These are phyloP conservation scores for Wallacemonas rigidus DNA, from an alignment of 208 protist genomes.

Conservation along the genomic window DNA sequence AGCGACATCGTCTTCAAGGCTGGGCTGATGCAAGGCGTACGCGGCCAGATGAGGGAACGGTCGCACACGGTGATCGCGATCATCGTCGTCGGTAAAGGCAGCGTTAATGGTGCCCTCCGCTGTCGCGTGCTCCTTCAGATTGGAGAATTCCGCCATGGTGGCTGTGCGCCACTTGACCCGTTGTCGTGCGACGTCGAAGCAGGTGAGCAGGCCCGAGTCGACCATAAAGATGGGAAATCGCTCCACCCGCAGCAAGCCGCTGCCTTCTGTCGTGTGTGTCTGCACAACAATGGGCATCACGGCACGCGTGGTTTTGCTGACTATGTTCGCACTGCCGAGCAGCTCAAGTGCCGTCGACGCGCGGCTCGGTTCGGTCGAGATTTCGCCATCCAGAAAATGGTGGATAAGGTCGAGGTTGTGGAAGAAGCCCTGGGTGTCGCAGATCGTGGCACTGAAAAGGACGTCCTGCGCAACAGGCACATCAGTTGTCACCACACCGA, in stretches of 20 bases:
- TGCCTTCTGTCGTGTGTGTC: conserved; percentile 49
- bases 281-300: conserved; percentile 82
- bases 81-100: conserved; percentile 3
- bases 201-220: conserved; percentile 83
- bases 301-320: conserved; percentile 45
- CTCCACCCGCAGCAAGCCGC: conserved; percentile 69
- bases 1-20: conserved; percentile 44
- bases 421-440: conserved; percentile 81
- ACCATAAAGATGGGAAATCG: conserved; percentile 85
- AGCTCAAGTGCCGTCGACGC: conserved; percentile 72
- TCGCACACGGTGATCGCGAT: conserved; percentile 22
- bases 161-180: conserved; percentile 84
- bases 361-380: conserved; percentile 39
- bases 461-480: conserved; percentile 46
- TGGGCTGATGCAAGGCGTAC: conserved; percentile 66
- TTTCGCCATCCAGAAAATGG: conserved; percentile 77
- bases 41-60: conserved; percentile 71
- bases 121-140: conserved; percentile 28
- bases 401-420: conserved; percentile 78
- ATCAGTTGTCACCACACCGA: conserved; percentile 65
- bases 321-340: conserved; percentile 78
- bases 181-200: conserved; percentile 67
- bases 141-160: conserved; percentile 57
- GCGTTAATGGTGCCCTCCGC: conserved; percentile 26
- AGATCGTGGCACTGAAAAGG: conserved; percentile 77